Conservation (phyloP, 768 basidiomycete genomes). For the Suillus plorans region DNA sequence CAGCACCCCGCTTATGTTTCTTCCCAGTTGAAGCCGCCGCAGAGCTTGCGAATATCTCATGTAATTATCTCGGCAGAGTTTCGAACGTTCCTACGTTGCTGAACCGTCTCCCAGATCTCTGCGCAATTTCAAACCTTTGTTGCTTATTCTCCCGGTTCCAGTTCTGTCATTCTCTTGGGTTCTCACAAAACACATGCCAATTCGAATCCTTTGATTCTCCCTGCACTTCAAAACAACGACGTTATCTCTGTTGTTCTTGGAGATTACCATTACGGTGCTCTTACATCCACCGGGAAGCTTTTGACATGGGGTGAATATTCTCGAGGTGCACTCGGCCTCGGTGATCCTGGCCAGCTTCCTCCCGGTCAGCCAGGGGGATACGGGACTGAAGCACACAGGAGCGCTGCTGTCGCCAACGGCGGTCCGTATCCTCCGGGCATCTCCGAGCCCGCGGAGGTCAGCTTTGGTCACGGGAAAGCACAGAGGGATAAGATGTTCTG, state of each 20-base stretch:
- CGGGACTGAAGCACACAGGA: slow-evolving; percentile 35
- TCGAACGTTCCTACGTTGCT: slow-evolving; percentile 3
- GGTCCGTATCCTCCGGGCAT: slow-evolving; percentile 41
- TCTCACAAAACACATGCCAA: slow-evolving; percentile 43
- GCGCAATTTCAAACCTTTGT: slow-evolving; percentile 83
- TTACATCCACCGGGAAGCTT: slow-evolving; percentile 74
- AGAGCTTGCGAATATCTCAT: slow-evolving; percentile 69
- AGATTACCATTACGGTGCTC: slow-evolving; percentile 89
- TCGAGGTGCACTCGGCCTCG: slow-evolving; percentile 81
- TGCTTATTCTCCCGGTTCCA: slow-evolving; percentile 71
- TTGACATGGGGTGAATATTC: slow-evolving; percentile 82
- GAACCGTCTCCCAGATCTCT: slow-evolving; percentile 56
- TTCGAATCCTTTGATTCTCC: slow-evolving; percentile 59
- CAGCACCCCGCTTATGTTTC: slow-evolving; percentile 45
- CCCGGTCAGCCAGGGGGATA: slow-evolving; percentile 64
- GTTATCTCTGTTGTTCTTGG: slow-evolving; percentile 89
- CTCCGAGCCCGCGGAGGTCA: slow-evolving; percentile 63
- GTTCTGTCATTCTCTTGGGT: slow-evolving; percentile 77
- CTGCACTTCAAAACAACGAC: slow-evolving; percentile 69
- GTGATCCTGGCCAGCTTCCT: slow-evolving; percentile 59
- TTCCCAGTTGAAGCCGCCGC: slow-evolving; percentile 37
- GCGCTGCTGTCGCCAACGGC: slow-evolving; percentile 24
- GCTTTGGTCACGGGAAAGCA: slow-evolving; percentile 62
- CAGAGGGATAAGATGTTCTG: slow-evolving; percentile 63
- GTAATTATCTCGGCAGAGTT: slow-evolving; percentile 41